Evolutionary conservation across 2,329 filamentous ascomycete species (phyloP).

Genomic region (Colletotrichum truncatum): DNA sequence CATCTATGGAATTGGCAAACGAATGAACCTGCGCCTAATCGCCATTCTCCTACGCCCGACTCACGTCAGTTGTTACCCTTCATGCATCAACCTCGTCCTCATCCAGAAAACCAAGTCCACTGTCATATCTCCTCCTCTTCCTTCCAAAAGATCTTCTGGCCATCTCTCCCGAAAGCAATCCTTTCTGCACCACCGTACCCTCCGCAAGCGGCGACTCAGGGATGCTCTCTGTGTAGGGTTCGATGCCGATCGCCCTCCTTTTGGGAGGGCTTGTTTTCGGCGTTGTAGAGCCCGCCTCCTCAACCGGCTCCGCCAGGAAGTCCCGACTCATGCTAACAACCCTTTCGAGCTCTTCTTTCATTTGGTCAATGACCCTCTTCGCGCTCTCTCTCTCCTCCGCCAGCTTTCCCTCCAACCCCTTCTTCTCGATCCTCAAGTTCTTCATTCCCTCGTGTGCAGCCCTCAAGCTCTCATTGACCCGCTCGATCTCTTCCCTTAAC

Average conservation of each 20-base stretch:
- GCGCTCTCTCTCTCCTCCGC: conserved; percentile 51
- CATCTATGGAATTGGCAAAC: neutral
- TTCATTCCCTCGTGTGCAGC: conserved; percentile 57
- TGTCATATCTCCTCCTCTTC: conserved; percentile 61
- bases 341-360: conserved; percentile 61
- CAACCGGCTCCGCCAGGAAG: conserved; percentile 45
- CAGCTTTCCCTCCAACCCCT: conserved; percentile 43
- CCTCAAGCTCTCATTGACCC: conserved; percentile 54
- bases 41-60: neutral
- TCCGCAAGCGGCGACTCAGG: conserved; percentile 29
- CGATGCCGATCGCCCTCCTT: conserved; percentile 7
- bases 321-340: conserved; percentile 57
- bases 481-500: conserved; percentile 58
- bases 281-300: conserved; percentile 3
- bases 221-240: neutral
- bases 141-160: conserved; percentile 41
- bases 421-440: conserved; percentile 56
- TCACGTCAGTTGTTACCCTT: neutral
- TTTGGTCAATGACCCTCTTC: conserved; percentile 54
- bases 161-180: conserved; percentile 38
- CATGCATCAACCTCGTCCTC: conserved; percentile 56
- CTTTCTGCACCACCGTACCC: conserved; percentile 31
- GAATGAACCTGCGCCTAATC: conserved; percentile 10
- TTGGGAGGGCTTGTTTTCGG: conserved; percentile 5
- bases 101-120: conserved; percentile 63